These are phyloP conservation scores for Porphyra umbilicalis DNA, from an alignment of 31 red algal species.

Conservation along the genomic window DNA sequence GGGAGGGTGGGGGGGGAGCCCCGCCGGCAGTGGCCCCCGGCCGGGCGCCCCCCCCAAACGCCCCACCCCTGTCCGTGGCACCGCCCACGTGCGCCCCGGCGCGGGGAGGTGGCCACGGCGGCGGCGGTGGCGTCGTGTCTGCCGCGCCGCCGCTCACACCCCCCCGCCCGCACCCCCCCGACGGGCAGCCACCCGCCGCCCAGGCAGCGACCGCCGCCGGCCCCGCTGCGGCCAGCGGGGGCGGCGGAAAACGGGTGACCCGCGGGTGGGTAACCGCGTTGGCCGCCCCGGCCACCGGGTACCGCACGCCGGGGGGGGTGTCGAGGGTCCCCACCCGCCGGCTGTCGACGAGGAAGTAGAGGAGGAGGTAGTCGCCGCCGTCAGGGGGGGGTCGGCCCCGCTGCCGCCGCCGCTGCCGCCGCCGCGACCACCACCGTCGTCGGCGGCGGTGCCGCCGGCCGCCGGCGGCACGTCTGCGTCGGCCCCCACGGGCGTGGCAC, in stretches of 20 bases:
- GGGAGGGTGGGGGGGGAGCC: background rate
- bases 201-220: background rate
- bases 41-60: background rate
- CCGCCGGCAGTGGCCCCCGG: background rate
- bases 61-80: background rate
- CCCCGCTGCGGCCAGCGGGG: background rate
- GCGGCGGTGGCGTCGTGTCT: background rate
- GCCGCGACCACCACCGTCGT: too few relatives aligned
- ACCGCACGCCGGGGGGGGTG: background rate
- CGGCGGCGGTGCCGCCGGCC: too few relatives aligned
- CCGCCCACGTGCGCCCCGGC: background rate
- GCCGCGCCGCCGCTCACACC: background rate
- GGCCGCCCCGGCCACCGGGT: constrained; percentile 3
- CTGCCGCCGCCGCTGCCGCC: too few relatives aligned
- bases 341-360: constrained; percentile 3
- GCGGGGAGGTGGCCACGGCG: background rate
- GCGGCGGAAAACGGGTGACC: background rate
- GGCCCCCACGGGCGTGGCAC: too few relatives aligned
- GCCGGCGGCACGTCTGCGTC: too few relatives aligned
- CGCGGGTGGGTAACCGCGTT: constrained; percentile 11
- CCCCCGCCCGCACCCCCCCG: background rate
- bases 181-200: background rate
- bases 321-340: constrained; percentile 1
- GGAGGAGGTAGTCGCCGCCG: background rate
- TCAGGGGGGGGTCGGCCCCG: background rate